Percentiles rank a stretch among this genome's conserved stretches.
Conservation (phyloP, 257 asterid genomes). For the Coffea canephora region DNA sequence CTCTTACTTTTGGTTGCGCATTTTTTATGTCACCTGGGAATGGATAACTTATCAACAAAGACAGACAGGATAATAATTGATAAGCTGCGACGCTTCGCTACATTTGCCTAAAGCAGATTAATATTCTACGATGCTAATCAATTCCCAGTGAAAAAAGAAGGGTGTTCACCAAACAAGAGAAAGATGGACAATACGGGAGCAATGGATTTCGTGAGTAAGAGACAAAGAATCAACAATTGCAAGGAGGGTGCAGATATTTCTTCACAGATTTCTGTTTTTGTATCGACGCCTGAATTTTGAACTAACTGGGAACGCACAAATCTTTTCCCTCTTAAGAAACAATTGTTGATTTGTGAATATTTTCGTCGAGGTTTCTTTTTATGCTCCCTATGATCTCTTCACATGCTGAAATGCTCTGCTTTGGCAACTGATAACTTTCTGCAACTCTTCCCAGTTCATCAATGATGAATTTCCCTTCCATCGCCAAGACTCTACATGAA, state of each 20-base stretch:
- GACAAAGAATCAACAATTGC: not conserved
- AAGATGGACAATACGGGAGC: not conserved
- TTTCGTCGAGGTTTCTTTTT: not conserved
- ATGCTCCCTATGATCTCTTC: not conserved
- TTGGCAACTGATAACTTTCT: not conserved
- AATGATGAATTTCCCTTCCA: conserved; percentile 1
- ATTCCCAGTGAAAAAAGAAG: not conserved
- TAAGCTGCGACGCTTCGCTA: not conserved
- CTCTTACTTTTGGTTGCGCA: not conserved
- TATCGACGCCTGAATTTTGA: not conserved
- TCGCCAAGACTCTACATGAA: not conserved
- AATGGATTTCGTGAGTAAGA: not conserved
- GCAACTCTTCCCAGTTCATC: conserved; percentile 13
- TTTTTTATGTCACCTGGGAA: not conserved
- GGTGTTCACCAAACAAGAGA: not conserved
- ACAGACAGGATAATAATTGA: not conserved
- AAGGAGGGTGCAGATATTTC: no score
- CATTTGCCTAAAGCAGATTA: not conserved
- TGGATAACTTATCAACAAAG: not conserved
- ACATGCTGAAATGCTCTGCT: not conserved
- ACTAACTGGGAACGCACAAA: not conserved
- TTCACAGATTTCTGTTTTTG: no score
- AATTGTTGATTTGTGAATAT: not conserved
- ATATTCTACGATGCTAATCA: not conserved
- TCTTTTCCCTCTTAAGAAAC: not conserved